phyloP scores from a whole-genome alignment of 257 asterid species.

The Henckelia pumila region DNA sequence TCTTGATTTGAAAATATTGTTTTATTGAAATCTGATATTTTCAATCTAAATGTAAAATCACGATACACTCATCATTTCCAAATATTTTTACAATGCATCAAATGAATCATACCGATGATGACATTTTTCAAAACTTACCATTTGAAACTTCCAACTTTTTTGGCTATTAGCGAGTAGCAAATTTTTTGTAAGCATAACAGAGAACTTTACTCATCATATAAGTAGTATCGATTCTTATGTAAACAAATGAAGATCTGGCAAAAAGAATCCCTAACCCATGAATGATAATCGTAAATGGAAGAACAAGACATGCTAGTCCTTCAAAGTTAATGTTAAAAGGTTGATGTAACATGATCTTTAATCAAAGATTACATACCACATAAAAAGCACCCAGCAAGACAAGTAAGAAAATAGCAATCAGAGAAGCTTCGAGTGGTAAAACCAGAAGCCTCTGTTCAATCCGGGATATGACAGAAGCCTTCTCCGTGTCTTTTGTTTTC shows the following conservation, averaged over 20 bases:
- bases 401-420: constrained; percentile 69
- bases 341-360: constrained; percentile 12
- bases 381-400: constrained; percentile 83
- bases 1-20: no score
- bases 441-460: constrained; percentile 53
- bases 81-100: no score
- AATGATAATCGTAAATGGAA: neutral
- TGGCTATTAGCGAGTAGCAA: constrained; percentile 9
- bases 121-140: no score
- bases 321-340: constrained; percentile 10
- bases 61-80: no score
- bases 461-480: constrained; percentile 39
- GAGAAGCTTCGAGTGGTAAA: constrained; percentile 81
- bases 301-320: neutral
- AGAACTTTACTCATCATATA: neutral
- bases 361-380: constrained; percentile 61
- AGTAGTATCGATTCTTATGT: constrained; percentile 1
- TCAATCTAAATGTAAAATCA: no score
- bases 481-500: constrained; percentile 60
- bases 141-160: neutral
- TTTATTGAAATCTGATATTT: no score
- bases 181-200: constrained; percentile 2
- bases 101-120: no score
- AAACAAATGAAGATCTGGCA: constrained; percentile 6
- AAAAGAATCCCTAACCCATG: neutral